Evolutionary conservation across 202 grass and related monocot species (phyloP).

Genomic region (Setaria viridis): DNA sequence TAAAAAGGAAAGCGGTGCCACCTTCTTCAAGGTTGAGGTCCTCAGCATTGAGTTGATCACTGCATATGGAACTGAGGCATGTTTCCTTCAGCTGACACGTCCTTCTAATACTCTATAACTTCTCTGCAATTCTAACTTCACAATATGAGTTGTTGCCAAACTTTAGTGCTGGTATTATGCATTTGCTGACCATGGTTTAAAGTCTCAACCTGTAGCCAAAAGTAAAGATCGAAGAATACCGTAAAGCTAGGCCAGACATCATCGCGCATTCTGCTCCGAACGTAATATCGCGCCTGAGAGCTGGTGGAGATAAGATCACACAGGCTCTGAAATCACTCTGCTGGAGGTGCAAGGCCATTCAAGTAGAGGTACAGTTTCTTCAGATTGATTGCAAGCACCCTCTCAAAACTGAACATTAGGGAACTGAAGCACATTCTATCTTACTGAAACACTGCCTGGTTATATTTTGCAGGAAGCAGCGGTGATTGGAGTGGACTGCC

Average conservation of each 20-base stretch:
- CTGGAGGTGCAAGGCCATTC: conserved; percentile 71
- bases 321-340: conserved; percentile 84
- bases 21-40: conserved; percentile 90
- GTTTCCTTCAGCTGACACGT: conserved; percentile 11
- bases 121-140: background rate
- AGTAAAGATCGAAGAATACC: conserved; percentile 73
- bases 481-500: conserved; percentile 85
- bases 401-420: background rate
- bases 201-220: conserved; percentile 51
- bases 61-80: conserved; percentile 84
- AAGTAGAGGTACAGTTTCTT: conserved; percentile 72
- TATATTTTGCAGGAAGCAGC: conserved; percentile 65
- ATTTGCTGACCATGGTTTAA: conserved; percentile 31
- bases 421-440: background rate
- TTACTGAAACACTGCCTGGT: background rate
- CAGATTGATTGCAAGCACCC: background rate
- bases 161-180: conserved; percentile 11
- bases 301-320: conserved; percentile 79
- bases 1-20: conserved; percentile 51
- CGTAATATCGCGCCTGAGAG: conserved; percentile 78
- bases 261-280: conserved; percentile 80
- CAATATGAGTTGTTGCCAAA: background rate
- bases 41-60: conserved; percentile 85
- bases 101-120: background rate
- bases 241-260: conserved; percentile 73